Evolutionary conservation across 1,139 yeast genomes (phyloP).

Genomic region (Hemisphaericaspora xylanilytica): DNA sequence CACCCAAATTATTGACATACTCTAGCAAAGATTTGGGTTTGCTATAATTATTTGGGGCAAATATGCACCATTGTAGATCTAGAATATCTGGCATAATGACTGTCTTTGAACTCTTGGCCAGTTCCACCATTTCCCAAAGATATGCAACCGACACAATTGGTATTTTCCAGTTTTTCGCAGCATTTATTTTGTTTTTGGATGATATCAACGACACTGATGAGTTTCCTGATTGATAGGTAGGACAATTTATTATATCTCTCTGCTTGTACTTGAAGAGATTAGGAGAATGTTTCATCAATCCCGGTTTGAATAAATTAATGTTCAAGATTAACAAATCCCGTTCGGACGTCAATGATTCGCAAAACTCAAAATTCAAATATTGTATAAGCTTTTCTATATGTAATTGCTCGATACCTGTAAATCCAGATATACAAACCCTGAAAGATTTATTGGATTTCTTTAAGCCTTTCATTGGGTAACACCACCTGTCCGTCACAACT

Average conservation of each 20-base stretch:
- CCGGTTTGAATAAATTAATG: slow-evolving; percentile 46
- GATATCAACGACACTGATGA: slow-evolving; percentile 39
- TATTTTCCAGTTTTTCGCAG: slow-evolving; percentile 55
- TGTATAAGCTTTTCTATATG: slow-evolving; percentile 67
- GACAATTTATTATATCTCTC: slow-evolving; percentile 36
- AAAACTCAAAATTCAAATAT: slow-evolving; percentile 49
- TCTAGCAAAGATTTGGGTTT: slow-evolving; percentile 34
- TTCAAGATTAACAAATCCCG: slow-evolving; percentile 67
- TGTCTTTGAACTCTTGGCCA: slow-evolving; percentile 15
- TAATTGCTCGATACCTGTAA: slow-evolving; percentile 74
- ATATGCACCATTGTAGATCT: slow-evolving; percentile 52
- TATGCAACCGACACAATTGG: slow-evolving; percentile 57
- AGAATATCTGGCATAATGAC: slow-evolving; percentile 31
- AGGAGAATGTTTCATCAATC: slow-evolving; percentile 39
- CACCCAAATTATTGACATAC: slow-evolving; percentile 23
- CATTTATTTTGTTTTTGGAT: slow-evolving; percentile 52
- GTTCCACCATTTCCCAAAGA: slow-evolving; percentile 44
- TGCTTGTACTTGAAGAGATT: slow-evolving; percentile 35
- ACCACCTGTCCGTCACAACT: slow-evolving; percentile 68
- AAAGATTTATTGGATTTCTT: slow-evolving; percentile 33
- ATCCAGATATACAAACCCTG: slow-evolving; percentile 72
- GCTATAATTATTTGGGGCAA: slow-evolving; percentile 33
- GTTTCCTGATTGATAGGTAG: slow-evolving; percentile 28
- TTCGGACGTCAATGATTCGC: slow-evolving; percentile 50
- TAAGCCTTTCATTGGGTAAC: slow-evolving; percentile 52